Evolutionary conservation across 257 asterid genomes (phyloP).

Genomic region (Henckelia pumila): DNA sequence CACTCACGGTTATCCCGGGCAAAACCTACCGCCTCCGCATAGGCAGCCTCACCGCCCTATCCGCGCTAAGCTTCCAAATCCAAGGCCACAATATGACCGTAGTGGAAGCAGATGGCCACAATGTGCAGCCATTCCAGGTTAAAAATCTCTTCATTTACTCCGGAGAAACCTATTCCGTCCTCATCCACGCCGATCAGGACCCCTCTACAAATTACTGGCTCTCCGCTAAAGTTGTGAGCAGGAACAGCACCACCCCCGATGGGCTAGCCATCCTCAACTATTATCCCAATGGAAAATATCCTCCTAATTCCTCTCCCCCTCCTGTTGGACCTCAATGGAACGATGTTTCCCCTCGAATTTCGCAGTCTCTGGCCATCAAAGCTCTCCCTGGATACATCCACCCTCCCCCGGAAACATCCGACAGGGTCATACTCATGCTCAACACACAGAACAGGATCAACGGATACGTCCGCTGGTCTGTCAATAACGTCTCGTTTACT

Average conservation of each 20-base stretch:
- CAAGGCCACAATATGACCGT: constrained; percentile 92
- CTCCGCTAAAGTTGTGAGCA: constrained; percentile 52
- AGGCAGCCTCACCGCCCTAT: constrained; percentile 77
- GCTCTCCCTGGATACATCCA: constrained; percentile 48
- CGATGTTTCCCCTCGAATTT: constrained; percentile 39
- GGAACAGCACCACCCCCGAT: constrained; percentile 48
- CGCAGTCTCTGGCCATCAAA: constrained; percentile 51
- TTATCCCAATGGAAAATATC: constrained; percentile 77
- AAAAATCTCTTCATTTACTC: constrained; percentile 75
- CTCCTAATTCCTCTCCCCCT: too few relatives aligned
- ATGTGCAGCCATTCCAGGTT: constrained; percentile 79
- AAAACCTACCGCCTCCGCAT: constrained; percentile 75
- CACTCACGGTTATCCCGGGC: constrained; percentile 62
- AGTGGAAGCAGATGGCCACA: constrained; percentile 87
- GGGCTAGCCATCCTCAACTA: constrained; percentile 72
- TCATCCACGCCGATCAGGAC: constrained; percentile 62
- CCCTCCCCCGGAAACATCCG: constrained; percentile 59
- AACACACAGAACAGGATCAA: constrained; percentile 66
- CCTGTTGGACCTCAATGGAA: constrained; percentile 72
- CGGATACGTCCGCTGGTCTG: constrained; percentile 59
- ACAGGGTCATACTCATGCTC: constrained; percentile 78
- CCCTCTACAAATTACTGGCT: constrained; percentile 83
- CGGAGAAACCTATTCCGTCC: constrained; percentile 80
- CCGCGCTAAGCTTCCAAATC: constrained; percentile 83
- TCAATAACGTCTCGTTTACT: constrained; percentile 69